These are phyloP conservation scores for Phytophthora sp. DNA, from an alignment of 352 stramenopile genomes.

Conservation along the genomic window DNA sequence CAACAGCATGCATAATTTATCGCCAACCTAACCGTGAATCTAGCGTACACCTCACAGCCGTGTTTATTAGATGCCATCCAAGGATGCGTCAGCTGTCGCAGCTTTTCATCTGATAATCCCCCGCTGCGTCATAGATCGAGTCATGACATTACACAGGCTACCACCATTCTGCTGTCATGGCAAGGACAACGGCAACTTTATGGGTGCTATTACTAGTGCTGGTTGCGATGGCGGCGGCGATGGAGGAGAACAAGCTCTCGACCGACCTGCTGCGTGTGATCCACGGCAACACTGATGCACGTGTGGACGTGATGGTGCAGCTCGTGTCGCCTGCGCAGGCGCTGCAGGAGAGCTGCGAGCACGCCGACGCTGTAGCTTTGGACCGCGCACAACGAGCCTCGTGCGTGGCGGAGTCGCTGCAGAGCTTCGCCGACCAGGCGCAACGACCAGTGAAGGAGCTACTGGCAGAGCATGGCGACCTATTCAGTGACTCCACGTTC, in stretches of 20 bases:
- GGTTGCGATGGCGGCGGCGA: neutral
- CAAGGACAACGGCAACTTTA: too few relatives aligned
- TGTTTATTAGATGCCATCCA: too few relatives aligned
- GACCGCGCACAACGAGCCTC: slow-evolving; percentile 44
- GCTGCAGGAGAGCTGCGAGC: slow-evolving; percentile 36
- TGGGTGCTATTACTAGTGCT: slow-evolving; percentile 1
- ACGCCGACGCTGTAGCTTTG: slow-evolving; percentile 5
- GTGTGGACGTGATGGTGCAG: slow-evolving; percentile 62
- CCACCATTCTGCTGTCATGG: slow-evolving; percentile 3
- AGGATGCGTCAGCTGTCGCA: too few relatives aligned
- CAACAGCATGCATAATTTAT: slow-evolving; percentile 5
- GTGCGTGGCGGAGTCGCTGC: slow-evolving; percentile 54
- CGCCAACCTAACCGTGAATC: too few relatives aligned
- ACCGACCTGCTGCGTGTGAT: slow-evolving; percentile 37
- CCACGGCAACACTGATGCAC: slow-evolving; percentile 20
- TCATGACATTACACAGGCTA: slow-evolving; percentile 11
- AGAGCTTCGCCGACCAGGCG: slow-evolving; percentile 52
- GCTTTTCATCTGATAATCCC: slow-evolving; percentile 16
- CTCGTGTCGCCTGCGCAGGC: slow-evolving; percentile 44
- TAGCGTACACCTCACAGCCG: too few relatives aligned
- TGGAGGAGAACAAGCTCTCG: slow-evolving; percentile 45
- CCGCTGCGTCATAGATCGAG: slow-evolving; percentile 1
- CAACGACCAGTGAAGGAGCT: slow-evolving; percentile 57
- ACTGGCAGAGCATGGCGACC: slow-evolving; percentile 27
- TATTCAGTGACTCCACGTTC: slow-evolving; percentile 46